A percentile compares a stretch with the other conserved stretches of the same genome.
phyloP scores from a whole-genome alignment of 2,329 filamentous ascomycete genomes.

The Thielaviopsis ethacetica region DNA sequence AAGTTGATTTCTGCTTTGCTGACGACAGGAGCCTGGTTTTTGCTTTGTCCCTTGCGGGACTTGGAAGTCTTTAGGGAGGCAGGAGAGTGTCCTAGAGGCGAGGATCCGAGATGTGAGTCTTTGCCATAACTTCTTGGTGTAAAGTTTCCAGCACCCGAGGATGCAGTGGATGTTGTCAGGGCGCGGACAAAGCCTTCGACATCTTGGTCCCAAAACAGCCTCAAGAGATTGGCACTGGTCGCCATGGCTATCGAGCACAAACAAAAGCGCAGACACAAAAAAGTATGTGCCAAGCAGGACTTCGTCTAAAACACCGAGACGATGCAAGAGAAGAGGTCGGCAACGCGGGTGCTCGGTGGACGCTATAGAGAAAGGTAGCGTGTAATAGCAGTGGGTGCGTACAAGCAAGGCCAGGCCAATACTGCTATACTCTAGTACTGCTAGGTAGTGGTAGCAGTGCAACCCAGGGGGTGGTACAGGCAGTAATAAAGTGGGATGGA shows the following conservation, averaged over 20 bases:
- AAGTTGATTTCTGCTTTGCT: slow-evolving; percentile 61
- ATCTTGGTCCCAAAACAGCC: slow-evolving; percentile 93
- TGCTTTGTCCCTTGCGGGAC: slow-evolving; percentile 32
- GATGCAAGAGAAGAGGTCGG: not conserved
- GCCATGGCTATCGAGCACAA: slow-evolving; percentile 26
- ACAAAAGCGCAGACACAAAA: slow-evolving; percentile 12
- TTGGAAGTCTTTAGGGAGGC: slow-evolving; percentile 21
- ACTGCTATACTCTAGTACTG: too few relatives aligned
- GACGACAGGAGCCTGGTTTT: slow-evolving; percentile 26
- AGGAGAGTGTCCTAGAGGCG: slow-evolving; percentile 14
- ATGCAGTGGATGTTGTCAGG: not conserved
- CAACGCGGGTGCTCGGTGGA: not conserved
- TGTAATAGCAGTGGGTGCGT: not conserved
- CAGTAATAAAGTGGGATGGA: not conserved
- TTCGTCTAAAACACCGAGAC: not conserved
- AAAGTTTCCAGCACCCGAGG: not conserved
- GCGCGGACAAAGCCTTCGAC: slow-evolving; percentile 71
- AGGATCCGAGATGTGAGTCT: slow-evolving; percentile 19
- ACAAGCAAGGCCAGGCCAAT: not conserved
- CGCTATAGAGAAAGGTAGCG: not conserved
- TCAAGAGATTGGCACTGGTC: slow-evolving; percentile 97
- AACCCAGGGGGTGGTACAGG: not conserved
- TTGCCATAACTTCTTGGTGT: slow-evolving; percentile 19
- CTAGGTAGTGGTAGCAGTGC: not conserved
- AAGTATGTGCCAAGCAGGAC: not conserved